Evolutionary conservation across 331 rosid genomes (phyloP).

Genomic region (Acacia concinna): DNA sequence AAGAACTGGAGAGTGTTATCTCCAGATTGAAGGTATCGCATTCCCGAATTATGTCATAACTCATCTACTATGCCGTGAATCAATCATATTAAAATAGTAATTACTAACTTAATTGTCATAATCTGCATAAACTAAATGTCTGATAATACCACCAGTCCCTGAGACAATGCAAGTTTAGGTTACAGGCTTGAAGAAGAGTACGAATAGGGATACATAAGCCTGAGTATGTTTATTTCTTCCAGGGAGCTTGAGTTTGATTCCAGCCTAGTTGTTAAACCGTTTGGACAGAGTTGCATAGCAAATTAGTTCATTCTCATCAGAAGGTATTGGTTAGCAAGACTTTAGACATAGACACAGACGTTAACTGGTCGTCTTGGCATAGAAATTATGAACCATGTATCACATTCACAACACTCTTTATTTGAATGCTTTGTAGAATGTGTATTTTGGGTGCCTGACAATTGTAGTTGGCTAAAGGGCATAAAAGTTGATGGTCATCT

Average conservation of each 20-base stretch:
- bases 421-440: no score
- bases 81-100: conserved; percentile 13
- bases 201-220: not conserved
- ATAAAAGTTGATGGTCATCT: not conserved
- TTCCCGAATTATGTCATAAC: conserved; percentile 13
- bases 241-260: not conserved
- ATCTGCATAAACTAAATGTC: conserved; percentile 16
- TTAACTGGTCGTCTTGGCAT: not conserved
- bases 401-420: no score
- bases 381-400: not conserved
- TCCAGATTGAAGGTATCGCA: conserved; percentile 68
- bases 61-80: not conserved
- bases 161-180: conserved; percentile 13
- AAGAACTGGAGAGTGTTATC: conserved; percentile 59
- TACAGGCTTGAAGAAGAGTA: not conserved
- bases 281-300: not conserved
- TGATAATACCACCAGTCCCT: not conserved
- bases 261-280: not conserved
- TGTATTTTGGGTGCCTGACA: no score
- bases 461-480: conserved; percentile 7
- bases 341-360: not conserved
- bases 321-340: not conserved
- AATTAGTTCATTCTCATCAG: not conserved
- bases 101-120: not conserved
- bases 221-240: not conserved